Base-by-base conservation (phyloP, 345 rosid species). In the Salix koriyanagi region DNA sequence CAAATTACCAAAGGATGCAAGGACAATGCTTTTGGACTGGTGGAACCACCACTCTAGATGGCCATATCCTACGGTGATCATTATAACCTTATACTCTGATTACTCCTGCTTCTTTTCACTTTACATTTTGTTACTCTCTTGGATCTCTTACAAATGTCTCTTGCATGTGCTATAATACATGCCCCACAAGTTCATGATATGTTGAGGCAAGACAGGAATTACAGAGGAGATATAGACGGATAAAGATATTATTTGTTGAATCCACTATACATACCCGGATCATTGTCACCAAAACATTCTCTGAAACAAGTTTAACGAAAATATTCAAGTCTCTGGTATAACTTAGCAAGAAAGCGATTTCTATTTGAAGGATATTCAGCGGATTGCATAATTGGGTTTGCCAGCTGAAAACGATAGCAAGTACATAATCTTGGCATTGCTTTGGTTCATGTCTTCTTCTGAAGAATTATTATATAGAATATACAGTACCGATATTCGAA, bases 11-110 rank as follows among this genome's bases (percentile, higher is more conserved):
- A 88, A 88, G 73, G 92, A 88, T 75, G 88, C 94, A 0, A 86
- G 84, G 80, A 52, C 48, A 2, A 52, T 71, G 1, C 89, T 91
- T 28, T 75, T 89, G 44, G 83, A 89, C 25, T 91, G 94, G 94
- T 91, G 94, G 94, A 89, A 83, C 42, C 37, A 56, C 30, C 92
- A 89, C 70, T 79, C 60, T 69, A 73, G 83, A 80, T 91, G 94
- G 94, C 94, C 94, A 28, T 91, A 91, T 83, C 94, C 94, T 2
- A 89, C 94, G 83, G 94, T 90, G 78, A 76, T 74, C 23, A 8
- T 42, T 65, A 30, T 62, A 16, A 41, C 60, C 6, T 21, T 65
- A 65, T 32, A 26, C 15, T 16, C 26, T 30, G 14, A 28, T 16
- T 25, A 25, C 25, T 52, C 23, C 4, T 36, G 7, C 16, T 54